These are phyloP conservation scores for Zoysia japonica DNA, from an alignment of 176 grass and related monocot genomes.

Conservation along the genomic window DNA sequence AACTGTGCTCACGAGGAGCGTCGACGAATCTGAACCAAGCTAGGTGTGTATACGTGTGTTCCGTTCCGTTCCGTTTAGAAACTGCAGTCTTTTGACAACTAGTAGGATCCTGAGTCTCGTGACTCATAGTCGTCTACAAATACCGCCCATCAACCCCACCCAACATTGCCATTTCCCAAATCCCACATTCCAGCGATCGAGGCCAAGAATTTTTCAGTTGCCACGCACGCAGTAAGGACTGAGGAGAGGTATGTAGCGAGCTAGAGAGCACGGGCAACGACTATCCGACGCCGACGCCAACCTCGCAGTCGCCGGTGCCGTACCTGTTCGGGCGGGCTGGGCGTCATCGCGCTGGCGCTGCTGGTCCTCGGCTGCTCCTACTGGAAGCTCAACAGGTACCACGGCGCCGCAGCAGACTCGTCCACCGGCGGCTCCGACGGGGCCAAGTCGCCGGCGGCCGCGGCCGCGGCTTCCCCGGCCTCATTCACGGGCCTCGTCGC, in stretches of 20 bases:
- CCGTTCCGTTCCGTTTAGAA: too few species aligned
- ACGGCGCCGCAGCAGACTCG: background rate
- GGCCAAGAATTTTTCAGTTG: too few species aligned
- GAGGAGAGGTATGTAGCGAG: too few species aligned
- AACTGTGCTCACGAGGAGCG: background rate
- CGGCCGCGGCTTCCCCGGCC: background rate
- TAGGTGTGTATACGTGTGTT: too few species aligned
- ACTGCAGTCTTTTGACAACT: too few species aligned
- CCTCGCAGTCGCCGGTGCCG: slow-evolving; percentile 66
- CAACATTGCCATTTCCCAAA: too few species aligned
- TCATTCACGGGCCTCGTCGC: slow-evolving; percentile 35
- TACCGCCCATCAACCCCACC: too few species aligned
- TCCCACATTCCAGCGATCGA: too few species aligned
- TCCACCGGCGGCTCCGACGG: background rate
- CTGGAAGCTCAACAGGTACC: slow-evolving; percentile 70
- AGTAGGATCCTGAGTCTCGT: too few species aligned
- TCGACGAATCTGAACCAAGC: too few species aligned
- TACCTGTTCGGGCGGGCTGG: slow-evolving; percentile 73
- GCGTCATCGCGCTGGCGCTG: slow-evolving; percentile 65
- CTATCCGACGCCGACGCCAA: background rate
- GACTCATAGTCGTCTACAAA: too few species aligned
- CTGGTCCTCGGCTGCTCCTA: slow-evolving; percentile 88
- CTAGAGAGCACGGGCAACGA: background rate
- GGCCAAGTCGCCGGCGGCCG: slow-evolving; percentile 8
- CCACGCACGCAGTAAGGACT: too few species aligned